phyloP scores from a whole-genome alignment of 2,329 filamentous ascomycete species.

The Aspergillus sclerotialis region DNA sequence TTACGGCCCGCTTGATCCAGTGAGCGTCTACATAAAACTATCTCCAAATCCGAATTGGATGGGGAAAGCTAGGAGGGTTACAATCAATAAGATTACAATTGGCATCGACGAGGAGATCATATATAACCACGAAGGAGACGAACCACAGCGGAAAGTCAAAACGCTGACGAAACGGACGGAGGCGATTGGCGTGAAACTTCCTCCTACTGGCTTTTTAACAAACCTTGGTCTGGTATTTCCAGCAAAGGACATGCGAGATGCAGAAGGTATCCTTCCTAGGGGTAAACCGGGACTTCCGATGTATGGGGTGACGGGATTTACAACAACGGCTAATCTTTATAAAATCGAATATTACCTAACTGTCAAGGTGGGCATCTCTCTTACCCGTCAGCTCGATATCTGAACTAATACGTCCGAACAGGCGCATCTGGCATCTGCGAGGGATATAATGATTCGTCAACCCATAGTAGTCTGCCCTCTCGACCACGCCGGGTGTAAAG shows the following conservation, averaged over 20 bases:
- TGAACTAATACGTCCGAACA: slow-evolving; percentile 32
- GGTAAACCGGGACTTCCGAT: slow-evolving; percentile 82
- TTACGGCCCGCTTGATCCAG: slow-evolving; percentile 89
- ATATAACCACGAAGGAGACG: slow-evolving; percentile 96
- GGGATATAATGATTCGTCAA: slow-evolving; percentile 82
- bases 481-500: slow-evolving; percentile 91
- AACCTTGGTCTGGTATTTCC: slow-evolving; percentile 89
- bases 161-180: slow-evolving; percentile 79
- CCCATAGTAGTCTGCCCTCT: slow-evolving; percentile 94
- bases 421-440: slow-evolving; percentile 81
- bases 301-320: slow-evolving; percentile 85
- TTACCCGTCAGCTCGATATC: slow-evolving; percentile 8
- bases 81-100: slow-evolving; percentile 88
- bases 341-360: slow-evolving; percentile 97
- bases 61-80: slow-evolving; percentile 81
- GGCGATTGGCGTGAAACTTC: slow-evolving; percentile 72
- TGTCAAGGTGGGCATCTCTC: slow-evolving; percentile 63
- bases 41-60: slow-evolving; percentile 89
- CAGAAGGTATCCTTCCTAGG: slow-evolving; percentile 78
- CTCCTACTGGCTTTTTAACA: slow-evolving; percentile 85
- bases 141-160: slow-evolving; percentile 84
- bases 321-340: slow-evolving; percentile 87
- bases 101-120: slow-evolving; percentile 96
- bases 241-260: slow-evolving; percentile 77
- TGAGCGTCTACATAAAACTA: slow-evolving; percentile 92